These are phyloP conservation scores for Ettlia oleoabundans DNA, from an alignment of 139 green algal species.

Conservation along the genomic window DNA sequence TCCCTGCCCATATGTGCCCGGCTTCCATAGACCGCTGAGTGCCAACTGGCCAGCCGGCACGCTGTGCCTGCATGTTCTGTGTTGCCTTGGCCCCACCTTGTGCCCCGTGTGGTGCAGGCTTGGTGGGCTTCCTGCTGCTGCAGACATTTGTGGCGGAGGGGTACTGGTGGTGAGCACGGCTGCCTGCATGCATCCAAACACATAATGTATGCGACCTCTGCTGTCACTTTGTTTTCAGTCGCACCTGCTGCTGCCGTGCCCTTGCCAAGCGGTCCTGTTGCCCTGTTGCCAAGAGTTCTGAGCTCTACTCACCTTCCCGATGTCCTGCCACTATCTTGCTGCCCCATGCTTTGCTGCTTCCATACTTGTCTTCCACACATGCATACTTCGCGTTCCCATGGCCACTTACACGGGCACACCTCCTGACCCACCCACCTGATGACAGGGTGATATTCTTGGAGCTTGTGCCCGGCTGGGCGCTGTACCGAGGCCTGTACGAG, in stretches of 20 bases:
- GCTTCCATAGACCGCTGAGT: too few species aligned
- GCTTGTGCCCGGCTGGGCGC: slow-evolving; percentile 81
- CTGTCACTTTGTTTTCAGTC: not conserved
- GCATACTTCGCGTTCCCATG: too few species aligned
- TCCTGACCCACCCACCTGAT: not conserved
- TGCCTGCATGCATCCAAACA: not conserved
- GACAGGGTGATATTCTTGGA: slow-evolving; percentile 66
- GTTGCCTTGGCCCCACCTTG: too few species aligned
- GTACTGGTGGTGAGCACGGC: slow-evolving; percentile 48
- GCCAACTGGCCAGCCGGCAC: too few species aligned
- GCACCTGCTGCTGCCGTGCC: not conserved
- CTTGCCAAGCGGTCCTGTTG: too few species aligned
- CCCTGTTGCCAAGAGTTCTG: too few species aligned
- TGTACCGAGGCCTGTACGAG: slow-evolving; percentile 84
- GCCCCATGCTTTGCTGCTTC: too few species aligned
- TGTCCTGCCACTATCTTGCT: too few species aligned
- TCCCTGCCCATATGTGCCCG: too few species aligned
- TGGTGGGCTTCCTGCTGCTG: slow-evolving; percentile 50
- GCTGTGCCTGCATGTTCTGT: too few species aligned
- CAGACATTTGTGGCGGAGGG: slow-evolving; percentile 41
- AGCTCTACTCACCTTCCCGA: too few species aligned
- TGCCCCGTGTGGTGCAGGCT: too few species aligned
- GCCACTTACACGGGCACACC: not conserved
- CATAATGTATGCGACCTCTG: not conserved
- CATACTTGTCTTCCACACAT: not conserved